Percentiles rank a stretch among this genome's conserved stretches.
These are phyloP conservation scores for Echria macrotheca DNA, from an alignment of 495 filamentous ascomycete species.

Conservation along the genomic window DNA sequence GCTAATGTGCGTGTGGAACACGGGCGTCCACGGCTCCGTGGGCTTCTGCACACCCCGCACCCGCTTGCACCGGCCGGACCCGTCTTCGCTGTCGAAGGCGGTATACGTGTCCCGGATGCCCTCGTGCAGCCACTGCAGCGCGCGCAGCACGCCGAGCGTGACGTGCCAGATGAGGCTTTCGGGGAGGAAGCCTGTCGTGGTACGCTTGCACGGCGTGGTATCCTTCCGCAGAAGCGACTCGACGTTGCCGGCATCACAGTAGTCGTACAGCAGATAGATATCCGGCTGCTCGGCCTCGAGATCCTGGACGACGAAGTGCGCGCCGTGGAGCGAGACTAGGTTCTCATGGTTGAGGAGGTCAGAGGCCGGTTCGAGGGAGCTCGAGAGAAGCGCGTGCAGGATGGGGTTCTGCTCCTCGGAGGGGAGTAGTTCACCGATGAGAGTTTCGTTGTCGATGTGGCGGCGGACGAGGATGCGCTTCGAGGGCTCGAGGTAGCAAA, in stretches of 20 bases:
- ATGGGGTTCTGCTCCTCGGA: background rate
- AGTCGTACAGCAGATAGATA: conserved; percentile 35
- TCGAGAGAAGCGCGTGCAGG: too few species aligned
- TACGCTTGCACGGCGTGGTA: background rate
- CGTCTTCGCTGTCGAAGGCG: background rate
- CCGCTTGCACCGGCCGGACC: background rate
- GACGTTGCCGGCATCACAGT: conserved; percentile 35
- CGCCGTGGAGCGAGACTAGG: conserved; percentile 31
- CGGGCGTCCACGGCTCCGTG: conserved; percentile 38
- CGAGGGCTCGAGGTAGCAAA: background rate
- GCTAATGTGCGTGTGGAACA: conserved; percentile 39
- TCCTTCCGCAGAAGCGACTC: conserved; percentile 22
- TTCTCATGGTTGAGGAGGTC: conserved; percentile 40
- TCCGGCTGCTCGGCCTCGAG: too few species aligned
- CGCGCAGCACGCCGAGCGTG: conserved; percentile 30
- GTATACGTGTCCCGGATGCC: conserved; percentile 23
- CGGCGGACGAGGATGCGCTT: conserved; percentile 20
- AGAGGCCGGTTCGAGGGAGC: too few species aligned
- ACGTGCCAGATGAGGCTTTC: conserved; percentile 45
- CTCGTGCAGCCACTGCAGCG: conserved; percentile 34
- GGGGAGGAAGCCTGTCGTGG: conserved; percentile 24
- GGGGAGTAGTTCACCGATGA: conserved; percentile 17
- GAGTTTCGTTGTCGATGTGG: conserved; percentile 16
- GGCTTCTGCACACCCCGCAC: conserved; percentile 3
- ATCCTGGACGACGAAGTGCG: too few species aligned